Evolutionary conservation across 148 eudicot species (phyloP).

Genomic region (Diospyros kaki): DNA sequence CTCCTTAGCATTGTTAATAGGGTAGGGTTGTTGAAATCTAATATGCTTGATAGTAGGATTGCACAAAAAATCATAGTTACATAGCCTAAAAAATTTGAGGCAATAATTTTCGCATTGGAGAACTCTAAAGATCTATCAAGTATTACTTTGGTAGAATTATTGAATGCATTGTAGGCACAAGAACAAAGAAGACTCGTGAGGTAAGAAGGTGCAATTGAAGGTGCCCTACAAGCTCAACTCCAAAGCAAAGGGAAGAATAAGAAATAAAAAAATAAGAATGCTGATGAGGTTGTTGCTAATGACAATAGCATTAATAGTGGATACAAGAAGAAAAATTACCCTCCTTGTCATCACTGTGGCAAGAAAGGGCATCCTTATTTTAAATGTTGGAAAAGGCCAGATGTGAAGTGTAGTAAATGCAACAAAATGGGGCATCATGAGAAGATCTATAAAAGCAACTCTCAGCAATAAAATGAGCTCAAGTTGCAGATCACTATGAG

Average conservation of each 20-base stretch:
- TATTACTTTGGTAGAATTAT: neutral
- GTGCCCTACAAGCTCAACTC: neutral
- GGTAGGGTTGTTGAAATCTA: neutral
- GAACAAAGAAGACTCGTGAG: conserved; percentile 16
- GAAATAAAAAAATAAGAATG: neutral
- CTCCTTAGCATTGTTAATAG: neutral
- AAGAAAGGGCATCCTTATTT: neutral
- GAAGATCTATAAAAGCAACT: no score
- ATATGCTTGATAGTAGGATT: conserved; percentile 1
- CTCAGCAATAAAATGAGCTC: no score
- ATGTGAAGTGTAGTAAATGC: neutral
- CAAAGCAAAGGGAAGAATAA: no score
- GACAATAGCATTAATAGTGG: neutral
- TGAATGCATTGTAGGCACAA: conserved; percentile 1
- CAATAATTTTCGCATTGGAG: conserved; percentile 4
- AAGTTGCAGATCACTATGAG: neutral
- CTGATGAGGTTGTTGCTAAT: neutral
- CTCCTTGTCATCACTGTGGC: neutral
- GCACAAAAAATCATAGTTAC: conserved; percentile 20
- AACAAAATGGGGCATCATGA: no score
- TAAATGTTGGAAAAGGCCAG: neutral
- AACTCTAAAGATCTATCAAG: neutral
- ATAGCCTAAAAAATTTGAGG: conserved; percentile 12
- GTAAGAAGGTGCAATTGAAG: neutral
- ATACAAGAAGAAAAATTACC: no score